Evolutionary conservation across 768 basidiomycete genomes (phyloP).

Genomic region (Leccinum broughii): DNA sequence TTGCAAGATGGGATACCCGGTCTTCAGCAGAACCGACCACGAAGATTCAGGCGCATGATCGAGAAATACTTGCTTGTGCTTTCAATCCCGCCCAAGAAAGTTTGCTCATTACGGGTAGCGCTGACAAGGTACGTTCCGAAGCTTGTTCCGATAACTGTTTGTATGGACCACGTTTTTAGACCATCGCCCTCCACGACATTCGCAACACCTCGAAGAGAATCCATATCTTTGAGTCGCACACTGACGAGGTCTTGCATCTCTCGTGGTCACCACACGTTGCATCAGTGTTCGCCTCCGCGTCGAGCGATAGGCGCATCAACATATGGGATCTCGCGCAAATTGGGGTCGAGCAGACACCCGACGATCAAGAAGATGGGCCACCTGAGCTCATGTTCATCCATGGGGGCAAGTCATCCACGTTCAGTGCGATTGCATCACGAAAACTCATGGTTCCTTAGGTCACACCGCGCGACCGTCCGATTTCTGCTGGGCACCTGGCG

Average conservation of each 20-base stretch:
- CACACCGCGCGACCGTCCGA: constrained; percentile 91
- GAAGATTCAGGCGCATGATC: constrained; percentile 82
- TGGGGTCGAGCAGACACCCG: constrained; percentile 94
- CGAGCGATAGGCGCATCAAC: constrained; percentile 90
- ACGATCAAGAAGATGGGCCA: constrained; percentile 97
- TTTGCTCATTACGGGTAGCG: constrained; percentile 86
- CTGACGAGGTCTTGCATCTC: constrained; percentile 91
- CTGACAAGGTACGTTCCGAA: constrained; percentile 71
- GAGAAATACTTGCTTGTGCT: constrained; percentile 87
- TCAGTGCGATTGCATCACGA: neutral
- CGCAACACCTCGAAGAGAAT: constrained; percentile 72
- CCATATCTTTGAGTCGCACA: constrained; percentile 91
- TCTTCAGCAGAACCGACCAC: constrained; percentile 64
- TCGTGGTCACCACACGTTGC: constrained; percentile 94
- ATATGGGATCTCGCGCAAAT: constrained; percentile 93
- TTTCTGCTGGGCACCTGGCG: constrained; percentile 91
- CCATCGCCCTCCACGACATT: constrained; percentile 84
- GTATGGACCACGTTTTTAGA: constrained; percentile 46
- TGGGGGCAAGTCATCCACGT: constrained; percentile 59
- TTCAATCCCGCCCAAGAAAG: constrained; percentile 83
- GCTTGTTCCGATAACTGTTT: neutral
- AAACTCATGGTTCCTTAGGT: constrained; percentile 44
- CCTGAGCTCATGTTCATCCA: constrained; percentile 96
- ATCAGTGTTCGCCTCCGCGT: constrained; percentile 93
- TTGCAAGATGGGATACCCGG: constrained; percentile 87